phyloP scores from a whole-genome alignment of 202 grass and related monocot genomes.

The Zoysia matrella region DNA sequence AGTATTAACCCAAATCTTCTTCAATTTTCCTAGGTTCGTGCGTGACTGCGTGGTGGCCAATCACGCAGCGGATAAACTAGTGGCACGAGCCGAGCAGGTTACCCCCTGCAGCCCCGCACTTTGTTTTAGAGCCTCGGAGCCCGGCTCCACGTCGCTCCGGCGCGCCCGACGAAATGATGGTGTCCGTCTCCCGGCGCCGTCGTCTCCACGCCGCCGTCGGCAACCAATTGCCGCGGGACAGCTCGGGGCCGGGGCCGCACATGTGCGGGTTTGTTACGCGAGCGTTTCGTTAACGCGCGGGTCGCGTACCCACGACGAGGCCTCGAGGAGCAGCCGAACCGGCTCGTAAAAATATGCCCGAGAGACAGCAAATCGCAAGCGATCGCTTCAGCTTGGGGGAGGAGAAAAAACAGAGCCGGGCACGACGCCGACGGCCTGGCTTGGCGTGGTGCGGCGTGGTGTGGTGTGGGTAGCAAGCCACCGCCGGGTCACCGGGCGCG shows the following conservation, averaged over 20 bases:
- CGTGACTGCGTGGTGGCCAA: not conserved
- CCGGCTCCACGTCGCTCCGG: not conserved
- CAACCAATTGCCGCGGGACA: conserved; percentile 15
- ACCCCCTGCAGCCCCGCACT: not conserved
- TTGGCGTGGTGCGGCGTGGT: no score
- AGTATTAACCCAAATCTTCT: no score
- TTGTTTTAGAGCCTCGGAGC: conserved; percentile 17
- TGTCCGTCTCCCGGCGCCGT: conserved; percentile 42
- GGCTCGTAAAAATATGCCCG: no score
- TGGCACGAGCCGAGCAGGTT: not conserved
- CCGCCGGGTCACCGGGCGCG: not conserved
- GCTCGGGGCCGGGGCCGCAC: not conserved
- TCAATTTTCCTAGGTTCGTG: not conserved
- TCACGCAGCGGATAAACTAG: conserved; percentile 41
- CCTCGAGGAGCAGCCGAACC: no score
- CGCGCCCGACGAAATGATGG: conserved; percentile 38
- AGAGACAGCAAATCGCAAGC: not conserved
- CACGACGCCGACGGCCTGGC: not conserved
- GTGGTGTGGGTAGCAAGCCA: not conserved
- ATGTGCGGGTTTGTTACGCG: not conserved
- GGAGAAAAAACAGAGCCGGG: not conserved
- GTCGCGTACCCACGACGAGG: no score
- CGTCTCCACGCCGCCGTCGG: not conserved
- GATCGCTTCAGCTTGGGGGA: not conserved
- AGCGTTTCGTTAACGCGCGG: no score